Percentiles rank a stretch among this genome's conserved stretches.
Conservation (phyloP, 495 filamentous ascomycete species). For the Lepidopterella palustris region DNA sequence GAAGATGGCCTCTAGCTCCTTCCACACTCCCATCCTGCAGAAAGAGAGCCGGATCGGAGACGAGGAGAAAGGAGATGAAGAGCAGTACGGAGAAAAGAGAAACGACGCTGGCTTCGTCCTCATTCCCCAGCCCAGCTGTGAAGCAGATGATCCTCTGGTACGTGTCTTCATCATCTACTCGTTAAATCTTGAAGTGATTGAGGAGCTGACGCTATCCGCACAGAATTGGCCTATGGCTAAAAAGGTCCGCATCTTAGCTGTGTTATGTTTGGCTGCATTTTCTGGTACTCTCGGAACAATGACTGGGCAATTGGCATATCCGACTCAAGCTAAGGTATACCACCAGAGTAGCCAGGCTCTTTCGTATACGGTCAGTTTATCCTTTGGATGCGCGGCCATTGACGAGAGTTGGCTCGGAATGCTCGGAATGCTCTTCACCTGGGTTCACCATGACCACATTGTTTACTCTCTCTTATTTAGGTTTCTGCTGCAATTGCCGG, state of each 20-base stretch:
- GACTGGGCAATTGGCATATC: background rate
- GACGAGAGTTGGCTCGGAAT: no score
- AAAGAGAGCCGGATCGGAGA: no score
- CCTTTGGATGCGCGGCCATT: background rate
- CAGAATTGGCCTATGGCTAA: background rate
- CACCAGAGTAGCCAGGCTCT: background rate
- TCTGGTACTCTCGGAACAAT: background rate
- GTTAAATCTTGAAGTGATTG: background rate
- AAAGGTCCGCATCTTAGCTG: background rate
- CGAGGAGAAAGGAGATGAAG: background rate
- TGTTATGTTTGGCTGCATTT: background rate
- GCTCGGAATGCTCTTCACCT: no score
- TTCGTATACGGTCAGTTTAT: background rate
- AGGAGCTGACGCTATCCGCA: background rate
- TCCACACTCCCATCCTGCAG: background rate
- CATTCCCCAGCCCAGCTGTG: background rate
- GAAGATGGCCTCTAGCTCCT: background rate
- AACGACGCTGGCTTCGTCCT: background rate
- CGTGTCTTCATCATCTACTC: background rate
- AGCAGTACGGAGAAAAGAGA: background rate
- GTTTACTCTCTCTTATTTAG: background rate
- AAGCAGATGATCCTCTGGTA: background rate
- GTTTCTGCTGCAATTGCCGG: background rate
- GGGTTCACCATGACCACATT: no score
- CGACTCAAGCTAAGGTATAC: background rate